Evolutionary conservation across 2,329 filamentous ascomycete species (phyloP), one percentile per base, ranked within the genome.

Genomic region (Fusarium chlamydosporum): DNA sequence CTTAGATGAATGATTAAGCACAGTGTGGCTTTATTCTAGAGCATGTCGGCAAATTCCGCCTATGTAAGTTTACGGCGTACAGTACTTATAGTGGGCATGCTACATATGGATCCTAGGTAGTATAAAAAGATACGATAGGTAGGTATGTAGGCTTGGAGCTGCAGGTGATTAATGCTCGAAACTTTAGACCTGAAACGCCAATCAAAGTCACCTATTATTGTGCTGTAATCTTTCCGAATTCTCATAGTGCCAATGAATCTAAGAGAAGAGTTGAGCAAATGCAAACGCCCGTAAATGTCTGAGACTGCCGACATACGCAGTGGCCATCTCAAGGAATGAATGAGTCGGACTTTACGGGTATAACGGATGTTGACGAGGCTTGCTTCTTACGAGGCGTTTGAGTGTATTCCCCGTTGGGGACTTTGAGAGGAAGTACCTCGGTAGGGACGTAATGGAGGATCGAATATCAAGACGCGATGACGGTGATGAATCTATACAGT

Each of bases 111-210:
- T 23, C 23, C 23, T 23, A 23, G 23, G 23, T 6, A 23, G 23
- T 23, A 23, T 23, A 23, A 6, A 23, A 23, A 23, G 23, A 6
- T 23, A 23, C 23, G 5, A 23, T 23, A 23, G 23, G 23, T 23
- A 23, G 23, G 23, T 23, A 23, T 23, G 23, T 23, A 23, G 23
- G 23, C 23, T 23, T 23, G 23, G 23, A 40, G 18, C 20, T 34
- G n/a, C 8, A 13, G 20, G 20, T 23, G n/a, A n/a, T 9, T 50
- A 43, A 18, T 9, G 15, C 23, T 48, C 10, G 12, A 47, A 33
- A 12, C 23, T 26, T 34, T 38, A 65, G 18, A 45, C 60, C 45
- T 59, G 61, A 53, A 53, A 53, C 46, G 53, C 29, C 29, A 47
- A 12, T 18, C n/a, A 31, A 35, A 23, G 6, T 23, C 23, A 23